phyloP scores from a whole-genome alignment of 2,329 filamentous ascomycete species.

The Monilinia aucupariae region DNA sequence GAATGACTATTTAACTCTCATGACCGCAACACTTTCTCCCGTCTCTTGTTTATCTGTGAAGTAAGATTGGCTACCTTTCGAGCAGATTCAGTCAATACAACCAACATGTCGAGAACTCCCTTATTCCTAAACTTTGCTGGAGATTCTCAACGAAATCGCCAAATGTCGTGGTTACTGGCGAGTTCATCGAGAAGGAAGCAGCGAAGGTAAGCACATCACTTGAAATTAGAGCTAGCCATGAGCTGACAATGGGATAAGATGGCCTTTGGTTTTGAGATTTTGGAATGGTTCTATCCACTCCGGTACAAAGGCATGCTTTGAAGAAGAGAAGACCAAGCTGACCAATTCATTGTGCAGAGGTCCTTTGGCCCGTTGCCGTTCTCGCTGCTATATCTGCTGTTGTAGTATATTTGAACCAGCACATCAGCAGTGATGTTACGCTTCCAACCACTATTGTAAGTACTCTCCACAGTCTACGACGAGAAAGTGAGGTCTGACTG shows the following conservation, averaged over 20 bases:
- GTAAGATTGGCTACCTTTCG: not conserved
- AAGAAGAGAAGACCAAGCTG: not conserved
- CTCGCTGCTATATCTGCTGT: constrained; percentile 54
- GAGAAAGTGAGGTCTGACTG: not conserved
- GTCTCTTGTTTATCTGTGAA: not conserved
- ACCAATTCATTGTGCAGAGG: constrained; percentile 36
- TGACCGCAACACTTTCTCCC: not conserved
- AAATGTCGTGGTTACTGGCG: constrained; percentile 28
- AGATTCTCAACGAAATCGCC: constrained; percentile 18
- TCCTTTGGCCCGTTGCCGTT: constrained; percentile 50
- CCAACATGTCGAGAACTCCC: constrained; percentile 24
- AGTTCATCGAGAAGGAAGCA: constrained; percentile 32
- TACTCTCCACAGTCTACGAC: not conserved
- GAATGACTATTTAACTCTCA: constrained; percentile 8
- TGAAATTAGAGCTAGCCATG: not conserved
- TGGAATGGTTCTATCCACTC: constrained; percentile 58
- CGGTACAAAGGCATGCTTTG: constrained; percentile 19
- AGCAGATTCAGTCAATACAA: not conserved
- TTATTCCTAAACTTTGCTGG: constrained; percentile 25
- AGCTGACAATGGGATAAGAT: constrained; percentile 39
- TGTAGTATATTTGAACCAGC: constrained; percentile 52
- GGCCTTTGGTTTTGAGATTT: constrained; percentile 59
- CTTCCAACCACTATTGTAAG: constrained; percentile 53
- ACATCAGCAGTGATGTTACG: constrained; percentile 45
- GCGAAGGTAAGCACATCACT: constrained; percentile 24